A percentile compares a stretch with the other conserved stretches of the same genome.
Evolutionary conservation across 176 grass and related monocot species (phyloP).

Genomic region (Puccinellia tenuiflora): DNA sequence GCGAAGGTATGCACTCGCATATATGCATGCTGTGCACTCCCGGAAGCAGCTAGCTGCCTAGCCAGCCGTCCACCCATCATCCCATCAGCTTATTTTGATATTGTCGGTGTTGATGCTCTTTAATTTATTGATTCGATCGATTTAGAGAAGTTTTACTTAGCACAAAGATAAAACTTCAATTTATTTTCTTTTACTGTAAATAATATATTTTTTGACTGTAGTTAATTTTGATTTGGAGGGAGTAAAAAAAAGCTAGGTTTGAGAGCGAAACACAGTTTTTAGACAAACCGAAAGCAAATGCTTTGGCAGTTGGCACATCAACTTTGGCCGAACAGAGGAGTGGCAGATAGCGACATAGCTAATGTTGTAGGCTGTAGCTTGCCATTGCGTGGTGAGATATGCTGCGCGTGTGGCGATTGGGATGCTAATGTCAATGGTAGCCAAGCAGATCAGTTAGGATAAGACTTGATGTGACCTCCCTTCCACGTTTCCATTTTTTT

Average conservation of each 20-base stretch:
- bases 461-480: not conserved
- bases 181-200: not conserved
- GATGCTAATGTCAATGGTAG: not conserved
- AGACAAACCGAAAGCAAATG: not conserved
- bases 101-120: too few species aligned
- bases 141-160: too few species aligned
- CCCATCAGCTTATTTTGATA: too few species aligned
- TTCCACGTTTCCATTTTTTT: not conserved
- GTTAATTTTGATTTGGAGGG: too few species aligned
- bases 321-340: not conserved
- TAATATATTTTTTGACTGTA: too few species aligned
- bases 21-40: too few species aligned
- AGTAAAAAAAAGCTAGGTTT: not conserved
- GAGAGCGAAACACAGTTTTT: not conserved
- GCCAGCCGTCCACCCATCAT: too few species aligned
- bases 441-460: not conserved
- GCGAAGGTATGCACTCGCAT: constrained; percentile 41
- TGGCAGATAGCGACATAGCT: not conserved
- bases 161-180: not conserved
- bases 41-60: too few species aligned
- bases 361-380: too few species aligned
- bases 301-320: not conserved
- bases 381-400: too few species aligned
- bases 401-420: too few species aligned
- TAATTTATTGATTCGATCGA: too few species aligned